These are phyloP conservation scores for Herpetomonas tarakana DNA, from an alignment of 208 protist species.

Conservation along the genomic window DNA sequence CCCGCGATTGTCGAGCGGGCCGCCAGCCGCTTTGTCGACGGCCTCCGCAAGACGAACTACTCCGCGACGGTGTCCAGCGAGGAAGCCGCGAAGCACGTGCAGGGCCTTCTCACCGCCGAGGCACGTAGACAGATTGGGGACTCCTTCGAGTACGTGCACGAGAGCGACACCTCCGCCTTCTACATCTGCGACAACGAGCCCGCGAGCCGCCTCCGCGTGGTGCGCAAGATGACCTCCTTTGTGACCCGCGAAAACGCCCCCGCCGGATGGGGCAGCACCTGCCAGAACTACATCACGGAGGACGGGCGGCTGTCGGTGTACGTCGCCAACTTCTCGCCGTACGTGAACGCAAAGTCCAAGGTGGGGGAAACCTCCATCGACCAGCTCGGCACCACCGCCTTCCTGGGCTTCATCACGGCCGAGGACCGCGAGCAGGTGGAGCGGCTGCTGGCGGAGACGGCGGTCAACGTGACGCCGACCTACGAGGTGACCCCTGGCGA, in stretches of 20 bases:
- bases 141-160: slow-evolving; percentile 65
- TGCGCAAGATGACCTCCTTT: slow-evolving; percentile 59
- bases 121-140: slow-evolving; percentile 45
- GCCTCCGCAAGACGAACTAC: slow-evolving; percentile 50
- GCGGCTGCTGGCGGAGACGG: slow-evolving; percentile 14
- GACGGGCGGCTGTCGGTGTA: slow-evolving; percentile 55
- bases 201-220: slow-evolving; percentile 34
- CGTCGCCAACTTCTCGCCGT: slow-evolving; percentile 44
- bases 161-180: slow-evolving; percentile 46
- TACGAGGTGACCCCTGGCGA: neutral
- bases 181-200: slow-evolving; percentile 67
- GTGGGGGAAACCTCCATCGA: slow-evolving; percentile 30
- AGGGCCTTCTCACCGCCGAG: slow-evolving; percentile 63
- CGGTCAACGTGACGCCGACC: neutral
- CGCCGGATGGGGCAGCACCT: slow-evolving; percentile 29
- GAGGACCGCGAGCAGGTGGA: slow-evolving; percentile 21
- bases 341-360: slow-evolving; percentile 26
- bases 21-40: slow-evolving; percentile 34
- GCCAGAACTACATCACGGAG: slow-evolving; percentile 55
- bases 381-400: slow-evolving; percentile 53
- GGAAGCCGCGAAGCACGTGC: slow-evolving; percentile 46
- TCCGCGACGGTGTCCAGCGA: slow-evolving; percentile 34
- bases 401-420: slow-evolving; percentile 43
- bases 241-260: slow-evolving; percentile 20
- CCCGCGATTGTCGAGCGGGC: slow-evolving; percentile 26